Evolutionary conservation across 23 red algal species (phyloP).

Genomic region (Agarophyton chilense): DNA sequence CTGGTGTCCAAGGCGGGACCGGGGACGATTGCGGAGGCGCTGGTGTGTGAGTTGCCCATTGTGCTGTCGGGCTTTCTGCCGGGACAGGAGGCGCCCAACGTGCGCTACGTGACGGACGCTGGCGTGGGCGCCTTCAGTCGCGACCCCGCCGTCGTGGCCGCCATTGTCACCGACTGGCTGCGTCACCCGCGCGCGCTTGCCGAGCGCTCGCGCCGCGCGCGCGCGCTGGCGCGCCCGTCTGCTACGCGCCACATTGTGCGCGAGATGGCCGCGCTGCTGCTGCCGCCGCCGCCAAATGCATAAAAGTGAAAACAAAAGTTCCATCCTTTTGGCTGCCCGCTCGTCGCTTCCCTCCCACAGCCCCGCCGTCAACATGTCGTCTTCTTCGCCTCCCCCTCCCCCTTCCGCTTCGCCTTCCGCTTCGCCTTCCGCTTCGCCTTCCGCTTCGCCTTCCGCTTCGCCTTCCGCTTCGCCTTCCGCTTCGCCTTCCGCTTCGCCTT

Average conservation of each 20-base stretch:
- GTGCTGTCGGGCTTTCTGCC: constrained; percentile 82
- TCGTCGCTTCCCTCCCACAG: too few species aligned
- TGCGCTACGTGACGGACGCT: constrained; percentile 64
- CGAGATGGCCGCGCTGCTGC: constrained; percentile 75
- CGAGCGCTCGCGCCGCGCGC: constrained; percentile 63
- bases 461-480: too few species aligned
- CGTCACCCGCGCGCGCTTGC: constrained; percentile 30
- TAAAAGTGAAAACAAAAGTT: too few species aligned
- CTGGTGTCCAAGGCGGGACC: constrained; percentile 85
- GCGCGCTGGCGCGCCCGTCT: constrained; percentile 65
- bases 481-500: too few species aligned
- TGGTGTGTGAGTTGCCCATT: constrained; percentile 75
- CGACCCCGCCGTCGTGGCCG: constrained; percentile 33
- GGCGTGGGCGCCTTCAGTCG: constrained; percentile 64
- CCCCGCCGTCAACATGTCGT: too few species aligned
- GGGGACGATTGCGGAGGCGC: constrained; percentile 86
- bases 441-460: too few species aligned
- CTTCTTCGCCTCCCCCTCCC: too few species aligned
- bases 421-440: too few species aligned
- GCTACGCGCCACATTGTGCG: constrained; percentile 85
- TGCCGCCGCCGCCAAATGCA: too few species aligned
- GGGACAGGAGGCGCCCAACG: constrained; percentile 87
- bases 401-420: too few species aligned
- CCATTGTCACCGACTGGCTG: constrained; percentile 62
- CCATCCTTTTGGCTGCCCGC: too few species aligned